Evolutionary conservation across 768 basidiomycete species (phyloP), one percentile per base, ranked within the genome.

Genomic region (Mycena pura): DNA sequence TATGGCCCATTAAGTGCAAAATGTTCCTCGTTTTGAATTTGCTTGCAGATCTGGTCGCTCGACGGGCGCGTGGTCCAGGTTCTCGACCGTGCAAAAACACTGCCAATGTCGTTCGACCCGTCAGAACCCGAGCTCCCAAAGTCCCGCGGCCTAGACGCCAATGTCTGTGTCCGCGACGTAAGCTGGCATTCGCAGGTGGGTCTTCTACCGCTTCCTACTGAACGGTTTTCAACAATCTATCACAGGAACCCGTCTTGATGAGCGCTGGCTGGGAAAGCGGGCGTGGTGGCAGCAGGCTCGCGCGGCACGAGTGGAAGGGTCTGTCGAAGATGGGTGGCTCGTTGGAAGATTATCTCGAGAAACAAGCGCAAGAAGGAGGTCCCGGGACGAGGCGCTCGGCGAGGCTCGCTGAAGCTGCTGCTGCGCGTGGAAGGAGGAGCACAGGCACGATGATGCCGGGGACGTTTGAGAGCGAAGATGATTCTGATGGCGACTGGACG

Each of bases 291-390:
- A 95, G 93, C 34, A 82, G 87, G 40, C 85, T 99, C 22, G 96
- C 96, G 6, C 83, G 91, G 66, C 97, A 99, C 67, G 93, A 98
- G 76, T 99, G 95, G 93, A 97, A 96, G 75, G 95, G 96, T 6
- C 77, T 96, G 54, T 83, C 84, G 1, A 96, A 94, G 75, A 84
- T 86, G 77, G 73, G 74, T 0, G 80, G 85, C 36, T 76, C 76
- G 6, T 70, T 97, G 45, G 89, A 94, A 68, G 93, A 95, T 69
- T 90, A 86, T 82, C 81, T 84, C 5, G 90, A 90, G 74, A 90
- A 85, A n/a, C 13, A 50, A 6, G 21, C 32, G 0, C 54, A 51
- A 8, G 51, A 62, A 43, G 46, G 32, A 6, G 45, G 31, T 19
- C 19, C 24, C 14, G 29, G 34, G 29, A 31, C 48, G 17, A 36